Conservation (phyloP, 768 basidiomycete genomes). For the Leucocoprinus sp. region DNA sequence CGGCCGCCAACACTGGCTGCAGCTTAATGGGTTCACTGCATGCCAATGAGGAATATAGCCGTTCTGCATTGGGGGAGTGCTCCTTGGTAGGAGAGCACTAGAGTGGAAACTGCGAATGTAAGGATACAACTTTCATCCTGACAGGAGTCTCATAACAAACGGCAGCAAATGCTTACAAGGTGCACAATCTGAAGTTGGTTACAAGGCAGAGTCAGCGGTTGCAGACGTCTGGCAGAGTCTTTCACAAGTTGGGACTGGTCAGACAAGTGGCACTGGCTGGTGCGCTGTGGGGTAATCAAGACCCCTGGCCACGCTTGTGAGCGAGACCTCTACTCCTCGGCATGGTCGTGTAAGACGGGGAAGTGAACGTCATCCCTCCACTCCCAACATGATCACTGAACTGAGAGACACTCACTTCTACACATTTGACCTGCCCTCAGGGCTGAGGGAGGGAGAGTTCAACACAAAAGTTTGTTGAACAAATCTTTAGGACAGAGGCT, state of each 20-base stretch:
- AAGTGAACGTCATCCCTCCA: conserved; percentile 72
- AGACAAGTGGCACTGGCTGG: conserved; percentile 89
- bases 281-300: conserved; percentile 53
- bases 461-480: conserved; percentile 46
- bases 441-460: conserved; percentile 32
- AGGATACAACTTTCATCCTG: conserved; percentile 50
- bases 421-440: conserved; percentile 33
- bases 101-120: conserved; percentile 85
- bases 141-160: background rate
- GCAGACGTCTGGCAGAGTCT: no score
- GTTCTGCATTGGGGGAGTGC: conserved; percentile 70
- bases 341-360: conserved; percentile 92
- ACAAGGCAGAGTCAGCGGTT: background rate
- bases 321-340: conserved; percentile 70
- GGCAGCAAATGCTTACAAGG: background rate
- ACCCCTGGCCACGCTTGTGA: conserved; percentile 63
- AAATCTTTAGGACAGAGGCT: conserved; percentile 66
- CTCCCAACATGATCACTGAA: background rate
- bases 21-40: conserved; percentile 63
- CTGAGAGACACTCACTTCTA: conserved; percentile 12
- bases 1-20: conserved; percentile 71
- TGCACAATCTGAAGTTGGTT: background rate
- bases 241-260: no score
- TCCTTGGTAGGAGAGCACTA: conserved; percentile 51
- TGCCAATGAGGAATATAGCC: conserved; percentile 60